These are phyloP conservation scores for Lunularia cruciata DNA, from an alignment of 225 moss, liverwort and hornwort species.

Conservation along the genomic window DNA sequence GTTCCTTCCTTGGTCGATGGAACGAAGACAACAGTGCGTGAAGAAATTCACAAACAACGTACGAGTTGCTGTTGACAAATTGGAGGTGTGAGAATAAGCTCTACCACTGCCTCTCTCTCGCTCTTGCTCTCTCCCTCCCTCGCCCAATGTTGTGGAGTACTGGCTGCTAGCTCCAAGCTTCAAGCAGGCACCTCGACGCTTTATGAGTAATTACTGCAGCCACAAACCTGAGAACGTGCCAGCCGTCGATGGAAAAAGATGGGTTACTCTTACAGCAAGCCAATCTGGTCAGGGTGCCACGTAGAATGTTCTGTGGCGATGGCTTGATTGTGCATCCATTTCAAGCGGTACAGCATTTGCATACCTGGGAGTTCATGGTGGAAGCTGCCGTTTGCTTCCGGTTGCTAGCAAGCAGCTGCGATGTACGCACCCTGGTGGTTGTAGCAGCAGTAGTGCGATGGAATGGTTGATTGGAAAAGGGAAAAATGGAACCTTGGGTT, in stretches of 20 bases:
- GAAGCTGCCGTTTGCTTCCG: no score
- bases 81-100: not conserved
- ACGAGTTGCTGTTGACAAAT: not conserved
- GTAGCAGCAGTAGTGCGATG: not conserved
- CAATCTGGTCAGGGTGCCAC: not conserved
- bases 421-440: no score
- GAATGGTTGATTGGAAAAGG: not conserved
- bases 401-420: not conserved
- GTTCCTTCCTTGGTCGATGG: no score
- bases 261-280: not conserved
- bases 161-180: not conserved
- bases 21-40: no score
- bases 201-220: not conserved
- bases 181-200: not conserved
- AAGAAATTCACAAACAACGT: not conserved
- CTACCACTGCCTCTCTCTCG: no score
- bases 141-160: constrained; percentile 1
- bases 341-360: not conserved
- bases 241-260: not conserved
- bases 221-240: not conserved
- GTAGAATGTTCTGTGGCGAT: not conserved
- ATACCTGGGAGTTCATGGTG: not conserved
- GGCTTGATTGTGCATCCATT: not conserved
- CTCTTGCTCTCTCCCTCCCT: no score
- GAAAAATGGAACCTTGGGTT: not conserved